Conservation (phyloP, 257 asterid species). For the Gentiana straminea region DNA sequence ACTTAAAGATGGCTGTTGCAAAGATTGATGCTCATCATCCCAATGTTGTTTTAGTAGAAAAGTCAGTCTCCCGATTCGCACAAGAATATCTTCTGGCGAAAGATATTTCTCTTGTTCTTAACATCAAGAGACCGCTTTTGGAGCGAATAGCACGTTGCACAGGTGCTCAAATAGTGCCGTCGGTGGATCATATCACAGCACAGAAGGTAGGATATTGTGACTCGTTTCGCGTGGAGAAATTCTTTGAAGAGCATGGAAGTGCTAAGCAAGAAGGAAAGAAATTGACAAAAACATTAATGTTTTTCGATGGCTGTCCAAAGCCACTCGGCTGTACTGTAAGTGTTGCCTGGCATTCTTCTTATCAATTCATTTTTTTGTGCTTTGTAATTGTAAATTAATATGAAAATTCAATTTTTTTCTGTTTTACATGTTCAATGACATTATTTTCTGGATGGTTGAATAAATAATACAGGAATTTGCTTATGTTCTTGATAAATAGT, state of each 20-base stretch:
- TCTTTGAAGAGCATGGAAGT: conserved; percentile 62
- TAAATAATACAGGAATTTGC: no score
- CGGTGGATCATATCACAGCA: conserved; percentile 60
- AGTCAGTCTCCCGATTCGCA: conserved; percentile 74
- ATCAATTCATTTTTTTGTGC: background rate
- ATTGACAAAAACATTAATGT: conserved; percentile 63
- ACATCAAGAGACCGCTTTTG: conserved; percentile 68
- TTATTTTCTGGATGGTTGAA: no score
- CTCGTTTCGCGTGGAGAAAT: conserved; percentile 62
- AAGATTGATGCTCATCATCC: conserved; percentile 76
- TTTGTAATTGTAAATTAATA: no score
- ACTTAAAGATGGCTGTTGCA: conserved; percentile 82
- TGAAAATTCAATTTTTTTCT: no score
- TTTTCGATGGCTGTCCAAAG: conserved; percentile 77
- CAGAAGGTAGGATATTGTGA: conserved; percentile 70
- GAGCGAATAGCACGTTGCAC: conserved; percentile 84
- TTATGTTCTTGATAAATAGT: no score
- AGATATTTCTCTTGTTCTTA: conserved; percentile 71
- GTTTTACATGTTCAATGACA: no score
- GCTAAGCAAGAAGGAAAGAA: conserved; percentile 63
- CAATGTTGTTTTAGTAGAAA: conserved; percentile 67
- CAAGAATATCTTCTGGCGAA: conserved; percentile 81
- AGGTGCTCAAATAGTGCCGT: conserved; percentile 66
- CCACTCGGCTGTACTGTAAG: conserved; percentile 82
- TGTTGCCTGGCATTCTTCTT: conserved; percentile 9